A percentile compares a stretch with the other conserved stretches of the same genome.
These are phyloP conservation scores for Dioscorea zingiberensis DNA, from an alignment of 106 monocot genomes.

Conservation along the genomic window DNA sequence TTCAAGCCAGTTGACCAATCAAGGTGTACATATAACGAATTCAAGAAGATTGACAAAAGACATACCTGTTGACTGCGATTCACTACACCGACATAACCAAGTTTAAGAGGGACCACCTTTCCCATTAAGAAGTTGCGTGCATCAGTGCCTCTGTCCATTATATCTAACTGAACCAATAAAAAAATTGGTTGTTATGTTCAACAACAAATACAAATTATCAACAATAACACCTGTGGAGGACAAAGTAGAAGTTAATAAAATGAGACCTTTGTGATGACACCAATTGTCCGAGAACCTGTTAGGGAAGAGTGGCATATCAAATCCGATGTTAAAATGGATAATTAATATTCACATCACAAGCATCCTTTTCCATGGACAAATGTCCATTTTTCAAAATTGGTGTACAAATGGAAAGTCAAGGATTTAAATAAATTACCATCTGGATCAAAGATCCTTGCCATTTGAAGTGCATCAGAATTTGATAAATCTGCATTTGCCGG, in stretches of 20 bases:
- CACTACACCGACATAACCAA: slow-evolving; percentile 82
- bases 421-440: slow-evolving; percentile 51
- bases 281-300: slow-evolving; percentile 77
- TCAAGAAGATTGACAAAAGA: no score
- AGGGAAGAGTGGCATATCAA: neutral
- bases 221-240: neutral
- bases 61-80: slow-evolving; percentile 83
- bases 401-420: neutral
- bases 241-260: neutral
- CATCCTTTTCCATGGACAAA: no score
- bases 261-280: slow-evolving; percentile 71
- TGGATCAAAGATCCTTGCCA: slow-evolving; percentile 85
- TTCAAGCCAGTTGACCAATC: no score
- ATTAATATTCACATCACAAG: neutral
- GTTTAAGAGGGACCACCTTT: slow-evolving; percentile 71
- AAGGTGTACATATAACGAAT: no score
- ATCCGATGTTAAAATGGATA: neutral
- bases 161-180: slow-evolving; percentile 56
- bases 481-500: slow-evolving; percentile 97
- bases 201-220: neutral
- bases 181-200: neutral
- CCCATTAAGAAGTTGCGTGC: slow-evolving; percentile 72
- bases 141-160: slow-evolving; percentile 87
- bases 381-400: no score
- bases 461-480: slow-evolving; percentile 96